Evolutionary conservation across 768 basidiomycete species (phyloP).

Genomic region (Rossbeevera mucosa): DNA sequence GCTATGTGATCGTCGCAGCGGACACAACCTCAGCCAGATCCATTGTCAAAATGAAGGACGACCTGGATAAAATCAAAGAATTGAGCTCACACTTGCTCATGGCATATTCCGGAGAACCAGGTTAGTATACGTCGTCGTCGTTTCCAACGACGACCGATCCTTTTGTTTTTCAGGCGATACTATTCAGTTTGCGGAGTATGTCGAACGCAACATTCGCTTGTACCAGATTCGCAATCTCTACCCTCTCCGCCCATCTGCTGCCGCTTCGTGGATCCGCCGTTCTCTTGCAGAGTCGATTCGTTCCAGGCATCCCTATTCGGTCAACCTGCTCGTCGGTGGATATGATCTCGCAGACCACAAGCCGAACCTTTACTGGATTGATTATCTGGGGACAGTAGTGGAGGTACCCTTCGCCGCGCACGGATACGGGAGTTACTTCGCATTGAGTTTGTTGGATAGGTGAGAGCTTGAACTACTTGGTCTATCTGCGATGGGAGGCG

Average conservation of each 20-base stretch:
- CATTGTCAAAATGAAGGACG: constrained; percentile 95
- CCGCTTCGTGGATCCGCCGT: constrained; percentile 93
- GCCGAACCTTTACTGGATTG: constrained; percentile 91
- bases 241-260: constrained; percentile 83
- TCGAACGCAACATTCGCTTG: constrained; percentile 92
- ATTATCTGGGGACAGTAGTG: constrained; percentile 88
- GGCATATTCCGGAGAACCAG: constrained; percentile 93
- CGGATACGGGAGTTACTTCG: constrained; percentile 93
- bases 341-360: constrained; percentile 72
- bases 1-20: constrained; percentile 87
- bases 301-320: constrained; percentile 81
- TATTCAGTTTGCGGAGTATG: constrained; percentile 91
- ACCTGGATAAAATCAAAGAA: constrained; percentile 94
- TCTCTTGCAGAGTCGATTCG: constrained; percentile 85
- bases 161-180: constrained; percentile 71
- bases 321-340: constrained; percentile 91
- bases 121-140: constrained; percentile 28
- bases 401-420: constrained; percentile 92
- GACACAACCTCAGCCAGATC: constrained; percentile 88
- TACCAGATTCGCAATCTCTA: constrained; percentile 94
- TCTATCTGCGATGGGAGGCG: not conserved
- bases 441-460: constrained; percentile 88
- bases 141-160: not conserved
- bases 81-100: constrained; percentile 90
- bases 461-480: constrained; percentile 28